Percentiles rank a stretch among this genome's conserved stretches.
Conservation (phyloP, 345 rosid species). For the Punica granatum region DNA sequence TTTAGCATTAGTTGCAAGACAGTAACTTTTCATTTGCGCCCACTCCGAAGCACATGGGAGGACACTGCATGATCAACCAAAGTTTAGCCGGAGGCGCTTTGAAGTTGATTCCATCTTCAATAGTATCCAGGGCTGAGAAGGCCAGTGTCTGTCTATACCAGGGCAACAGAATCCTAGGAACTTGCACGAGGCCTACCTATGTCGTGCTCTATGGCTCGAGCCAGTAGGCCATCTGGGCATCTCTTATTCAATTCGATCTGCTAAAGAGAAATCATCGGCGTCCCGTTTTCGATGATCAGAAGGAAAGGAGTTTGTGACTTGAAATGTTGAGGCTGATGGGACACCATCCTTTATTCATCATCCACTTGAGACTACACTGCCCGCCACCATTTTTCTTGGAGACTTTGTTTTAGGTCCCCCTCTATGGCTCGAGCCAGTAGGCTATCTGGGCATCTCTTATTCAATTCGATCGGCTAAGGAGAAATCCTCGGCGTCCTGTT, state of each 20-base stretch:
- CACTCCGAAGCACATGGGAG: background rate
- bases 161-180: background rate
- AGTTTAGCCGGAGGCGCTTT: background rate
- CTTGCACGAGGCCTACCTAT: background rate
- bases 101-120: background rate
- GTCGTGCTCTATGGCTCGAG: background rate
- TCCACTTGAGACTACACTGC: background rate
- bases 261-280: background rate
- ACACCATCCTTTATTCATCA: background rate
- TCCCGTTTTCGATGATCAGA: constrained; percentile 18
- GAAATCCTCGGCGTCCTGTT: constrained; percentile 10
- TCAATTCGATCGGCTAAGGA: no score
- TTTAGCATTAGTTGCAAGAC: background rate
- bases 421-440: no score
- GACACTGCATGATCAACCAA: background rate
- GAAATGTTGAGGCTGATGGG: background rate
- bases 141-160: no score
- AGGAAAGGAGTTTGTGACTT: background rate
- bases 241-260: background rate
- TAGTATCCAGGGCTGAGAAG: no score
- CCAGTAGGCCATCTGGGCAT: background rate
- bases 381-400: constrained; percentile 1
- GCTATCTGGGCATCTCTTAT: background rate
- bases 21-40: background rate
- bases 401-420: constrained; percentile 13